Conservation (phyloP, 2,329 filamentous ascomycete species). For the Aspergillus felis region DNA sequence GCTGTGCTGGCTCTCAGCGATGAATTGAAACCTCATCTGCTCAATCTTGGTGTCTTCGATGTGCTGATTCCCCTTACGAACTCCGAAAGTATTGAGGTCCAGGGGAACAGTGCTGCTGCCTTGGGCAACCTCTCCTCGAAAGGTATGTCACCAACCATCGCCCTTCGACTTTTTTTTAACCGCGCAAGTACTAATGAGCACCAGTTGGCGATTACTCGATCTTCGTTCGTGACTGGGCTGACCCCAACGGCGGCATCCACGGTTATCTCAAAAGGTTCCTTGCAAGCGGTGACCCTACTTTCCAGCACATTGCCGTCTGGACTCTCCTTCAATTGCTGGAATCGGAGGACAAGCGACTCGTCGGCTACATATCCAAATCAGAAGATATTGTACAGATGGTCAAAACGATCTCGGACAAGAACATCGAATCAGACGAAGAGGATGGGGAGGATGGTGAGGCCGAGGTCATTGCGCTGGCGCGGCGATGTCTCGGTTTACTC, state of each 20-base stretch:
- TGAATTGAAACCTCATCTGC: slow-evolving; percentile 84
- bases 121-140: slow-evolving; percentile 95
- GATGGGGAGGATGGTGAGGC: slow-evolving; percentile 86
- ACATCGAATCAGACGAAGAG: slow-evolving; percentile 81
- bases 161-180: neutral
- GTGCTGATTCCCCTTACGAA: slow-evolving; percentile 93
- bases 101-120: slow-evolving; percentile 95
- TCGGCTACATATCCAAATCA: slow-evolving; percentile 81
- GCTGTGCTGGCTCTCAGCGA: slow-evolving; percentile 93
- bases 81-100: slow-evolving; percentile 93
- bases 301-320: slow-evolving; percentile 99
- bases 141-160: slow-evolving; percentile 54
- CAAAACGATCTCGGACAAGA: slow-evolving; percentile 82
- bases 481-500: slow-evolving; percentile 81
- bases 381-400: slow-evolving; percentile 92
- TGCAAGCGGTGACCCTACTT: slow-evolving; percentile 89
- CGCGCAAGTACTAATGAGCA: slow-evolving; percentile 19
- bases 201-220: slow-evolving; percentile 93
- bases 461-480: slow-evolving; percentile 86
- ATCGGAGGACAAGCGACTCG: slow-evolving; percentile 86
- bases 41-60: slow-evolving; percentile 92
- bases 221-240: slow-evolving; percentile 89
- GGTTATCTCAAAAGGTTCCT: slow-evolving; percentile 92
- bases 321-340: slow-evolving; percentile 92
- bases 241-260: slow-evolving; percentile 90